Evolutionary conservation across 768 basidiomycete species (phyloP).

Genomic region (Leccinum incarnatum): DNA sequence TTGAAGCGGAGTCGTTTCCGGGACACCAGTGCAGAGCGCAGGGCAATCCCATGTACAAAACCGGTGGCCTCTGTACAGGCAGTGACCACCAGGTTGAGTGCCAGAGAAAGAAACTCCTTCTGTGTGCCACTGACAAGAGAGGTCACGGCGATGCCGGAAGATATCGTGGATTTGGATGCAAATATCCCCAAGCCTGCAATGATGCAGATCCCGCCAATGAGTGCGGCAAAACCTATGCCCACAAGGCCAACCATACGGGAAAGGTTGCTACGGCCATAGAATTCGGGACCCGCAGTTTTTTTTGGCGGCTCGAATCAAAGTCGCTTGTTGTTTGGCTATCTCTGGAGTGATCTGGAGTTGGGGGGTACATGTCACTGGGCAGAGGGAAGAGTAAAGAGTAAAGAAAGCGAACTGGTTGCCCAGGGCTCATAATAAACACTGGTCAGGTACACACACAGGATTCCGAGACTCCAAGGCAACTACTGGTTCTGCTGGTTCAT

Average conservation of each 20-base stretch:
- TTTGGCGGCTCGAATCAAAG: conserved; percentile 19
- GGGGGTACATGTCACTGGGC: conserved; percentile 8
- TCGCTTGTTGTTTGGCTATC: conserved; percentile 11
- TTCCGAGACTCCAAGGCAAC: too few species aligned
- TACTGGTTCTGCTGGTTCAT: too few species aligned
- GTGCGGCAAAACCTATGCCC: conserved; percentile 23
- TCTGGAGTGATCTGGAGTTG: not conserved
- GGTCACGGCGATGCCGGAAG: conserved; percentile 23
- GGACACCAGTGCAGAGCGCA: conserved; percentile 28
- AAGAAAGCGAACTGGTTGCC: not conserved
- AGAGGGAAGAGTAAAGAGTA: not conserved
- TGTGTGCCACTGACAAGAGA: conserved; percentile 12
- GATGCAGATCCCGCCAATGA: conserved; percentile 26
- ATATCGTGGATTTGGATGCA: conserved; percentile 21
- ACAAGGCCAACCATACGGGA: conserved; percentile 25
- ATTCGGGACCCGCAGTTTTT: conserved; percentile 24
- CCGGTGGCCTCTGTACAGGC: conserved; percentile 31
- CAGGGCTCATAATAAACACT: too few species aligned
- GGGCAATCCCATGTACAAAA: conserved; percentile 25
- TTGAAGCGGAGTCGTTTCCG: conserved; percentile 27
- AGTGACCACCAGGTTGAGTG: conserved; percentile 27
- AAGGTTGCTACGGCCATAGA: conserved; percentile 26
- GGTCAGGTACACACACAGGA: too few species aligned
- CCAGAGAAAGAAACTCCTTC: conserved; percentile 23
- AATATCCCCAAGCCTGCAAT: conserved; percentile 24